Evolutionary conservation across 306 rosid species (phyloP), one percentile per base, ranked within the genome.

Genomic region (Mimosa pudica): DNA sequence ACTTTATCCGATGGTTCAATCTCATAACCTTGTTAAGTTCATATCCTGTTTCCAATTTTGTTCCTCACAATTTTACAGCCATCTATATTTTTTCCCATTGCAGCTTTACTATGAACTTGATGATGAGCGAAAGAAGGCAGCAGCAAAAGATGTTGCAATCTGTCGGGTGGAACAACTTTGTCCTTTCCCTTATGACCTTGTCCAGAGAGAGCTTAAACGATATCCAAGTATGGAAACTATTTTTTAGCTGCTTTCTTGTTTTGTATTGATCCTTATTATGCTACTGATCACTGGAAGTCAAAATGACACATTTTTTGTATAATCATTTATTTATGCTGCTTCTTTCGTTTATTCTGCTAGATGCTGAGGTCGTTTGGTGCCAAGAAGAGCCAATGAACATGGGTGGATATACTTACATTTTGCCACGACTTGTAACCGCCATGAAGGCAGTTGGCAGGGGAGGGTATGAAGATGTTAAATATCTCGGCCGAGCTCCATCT

Each of bases 361-460:
- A 96, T 88, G 98, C 98, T 2, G 99, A 96, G 88, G 24, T 91
- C 61, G 98, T 91, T 36, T 96, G 99, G 99, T 91, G 96, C 82
- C 99, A 96, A 85, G 99, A 96, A 81, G 99, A 96, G 84, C 91
- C 98, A 30, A 88, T 96, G 98, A 96, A 93, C 89, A 96, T 96
- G 99, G 99, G 99, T 64, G 99, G 89, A 45, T 93, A 88, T 85
- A 82, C 63, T 68, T 93, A 96, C 70, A 70, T 93, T 52, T 74
- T 87, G 52, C 96, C 97, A 36, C 88, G 97, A 57, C 97, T 93
- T 48, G 73, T 79, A 85, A 82, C 96, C 7, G 90, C 99, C 75
- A 76, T 96, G 97, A 91, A 86, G 81, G 85, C 93, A 1, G 48
- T 92, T 77, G 88, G 89, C 41, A 83, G 96, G 83, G 99, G 97